Percentiles rank a stretch among this genome's conserved stretches.
These are phyloP conservation scores for Debaryomycetaceae sp. DNA, from an alignment of 1,139 yeast species.

Conservation along the genomic window DNA sequence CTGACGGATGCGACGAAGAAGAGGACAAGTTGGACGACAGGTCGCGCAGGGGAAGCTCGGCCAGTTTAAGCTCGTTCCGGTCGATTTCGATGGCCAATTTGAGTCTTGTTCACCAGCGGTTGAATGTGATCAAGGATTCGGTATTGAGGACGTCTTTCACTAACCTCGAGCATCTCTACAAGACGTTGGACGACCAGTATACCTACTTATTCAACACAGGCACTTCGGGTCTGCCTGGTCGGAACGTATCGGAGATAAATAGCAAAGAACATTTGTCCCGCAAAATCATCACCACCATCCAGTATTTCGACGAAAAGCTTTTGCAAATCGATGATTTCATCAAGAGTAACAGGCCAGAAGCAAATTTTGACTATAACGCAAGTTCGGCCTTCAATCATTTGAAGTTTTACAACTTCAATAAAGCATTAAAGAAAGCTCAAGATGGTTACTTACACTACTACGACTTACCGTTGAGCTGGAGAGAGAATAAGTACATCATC, in stretches of 20 bases:
- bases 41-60: slow-evolving; percentile 21
- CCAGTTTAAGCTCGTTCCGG: slow-evolving; percentile 28
- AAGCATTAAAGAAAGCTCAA: slow-evolving; percentile 56
- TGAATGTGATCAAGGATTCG: slow-evolving; percentile 38
- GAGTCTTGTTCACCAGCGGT: slow-evolving; percentile 40
- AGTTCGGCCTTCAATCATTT: slow-evolving; percentile 36
- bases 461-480: slow-evolving; percentile 89
- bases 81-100: slow-evolving; percentile 33
- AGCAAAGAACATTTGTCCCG: slow-evolving; percentile 34
- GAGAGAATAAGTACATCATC: slow-evolving; percentile 83
- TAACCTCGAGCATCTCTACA: slow-evolving; percentile 46
- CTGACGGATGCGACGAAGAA: slow-evolving; percentile 4
- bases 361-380: slow-evolving; percentile 26
- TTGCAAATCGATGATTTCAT: slow-evolving; percentile 49
- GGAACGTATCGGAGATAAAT: slow-evolving; percentile 9
- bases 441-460: slow-evolving; percentile 64
- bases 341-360: slow-evolving; percentile 32
- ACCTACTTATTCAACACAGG: slow-evolving; percentile 37
- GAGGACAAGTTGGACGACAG: slow-evolving; percentile 7
- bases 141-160: slow-evolving; percentile 42
- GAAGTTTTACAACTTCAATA: slow-evolving; percentile 56
- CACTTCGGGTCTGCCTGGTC: slow-evolving; percentile 3
- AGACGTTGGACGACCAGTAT: slow-evolving; percentile 54
- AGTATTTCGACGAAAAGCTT: slow-evolving; percentile 54
- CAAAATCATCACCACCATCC: slow-evolving; percentile 51